Evolutionary conservation across 768 basidiomycete genomes (phyloP), one percentile per base, ranked within the genome.

Genomic region (Auricularia sp.): DNA sequence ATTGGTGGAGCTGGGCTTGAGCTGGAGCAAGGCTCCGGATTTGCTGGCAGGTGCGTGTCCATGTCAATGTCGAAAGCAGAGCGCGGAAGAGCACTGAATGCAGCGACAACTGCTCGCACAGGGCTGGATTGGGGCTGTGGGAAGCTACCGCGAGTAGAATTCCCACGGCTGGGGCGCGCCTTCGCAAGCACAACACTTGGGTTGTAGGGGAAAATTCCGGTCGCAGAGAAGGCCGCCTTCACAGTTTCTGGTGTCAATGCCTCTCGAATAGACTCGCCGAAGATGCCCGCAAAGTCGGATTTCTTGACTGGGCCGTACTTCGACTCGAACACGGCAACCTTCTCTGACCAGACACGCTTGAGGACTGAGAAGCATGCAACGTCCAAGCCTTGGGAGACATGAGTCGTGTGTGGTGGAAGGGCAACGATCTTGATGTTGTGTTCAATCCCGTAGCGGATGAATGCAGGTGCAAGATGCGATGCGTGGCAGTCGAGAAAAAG

Each of bases 401-500:
- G 82, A 0, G 78, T 81, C 3, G 69, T 63, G 66, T 83, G 80
- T 21, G 80, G 68, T n/a, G 78, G 81, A 70, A 81, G 82, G 65
- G 77, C 79, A 0, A 82, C 66, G 3, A 82, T 68, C 29, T 73
- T 65, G 18, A 83, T 81, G 1, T 73, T 69, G 65, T 80, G 64
- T 0, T 68, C 58, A 1, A 68, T 63, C 0, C 78, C 77, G 70
- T 78, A 77, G 11, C 72, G 63, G 18, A 83, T 75, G 64, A 82
- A 79, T 4, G 63, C 71, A 3, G 64, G 61, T 3, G 75, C 76
- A 63, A 75, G 78, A 64, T 83, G 81, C 0, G 78, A 81, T 56
- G 71, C 75, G 63, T 83, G 82, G 0, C 82, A 78, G 72, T 83
- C 79, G 13, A 83, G 73, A 10, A 78, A 67, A 7, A 83, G 77